A percentile compares a stretch with the other conserved stretches of the same genome.
Conservation (phyloP, 257 asterid species). For the Solanum boliviense region DNA sequence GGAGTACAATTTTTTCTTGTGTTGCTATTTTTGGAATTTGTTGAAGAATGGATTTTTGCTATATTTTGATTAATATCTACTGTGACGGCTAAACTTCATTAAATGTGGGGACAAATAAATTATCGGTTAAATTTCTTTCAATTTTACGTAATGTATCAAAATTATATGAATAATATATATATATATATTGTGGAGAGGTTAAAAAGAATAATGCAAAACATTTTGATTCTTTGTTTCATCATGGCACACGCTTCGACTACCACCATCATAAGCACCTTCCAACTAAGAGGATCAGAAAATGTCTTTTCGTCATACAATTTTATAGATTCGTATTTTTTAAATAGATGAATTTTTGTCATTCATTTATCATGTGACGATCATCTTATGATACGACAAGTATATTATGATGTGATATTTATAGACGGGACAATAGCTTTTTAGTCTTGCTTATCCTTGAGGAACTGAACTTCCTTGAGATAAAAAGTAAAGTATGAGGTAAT, state of each 20-base stretch:
- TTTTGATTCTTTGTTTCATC: background rate
- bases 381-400: background rate
- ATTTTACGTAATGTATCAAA: background rate
- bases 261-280: background rate
- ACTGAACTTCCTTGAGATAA: no score
- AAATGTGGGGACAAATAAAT: background rate
- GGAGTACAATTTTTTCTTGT: background rate
- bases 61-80: background rate
- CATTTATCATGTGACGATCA: no score
- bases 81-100: background rate
- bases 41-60: background rate
- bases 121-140: fast-evolving
- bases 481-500: background rate
- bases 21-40: background rate
- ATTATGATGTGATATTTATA: background rate
- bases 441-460: background rate
- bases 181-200: background rate
- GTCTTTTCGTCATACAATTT: no score
- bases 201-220: background rate
- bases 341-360: fast-evolving
- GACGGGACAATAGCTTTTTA: fast-evolving
- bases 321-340: no score
- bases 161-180: background rate
- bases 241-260: background rate
- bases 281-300: no score